A percentile compares a stretch with the other conserved stretches of the same genome.
Conservation (phyloP, 306 rosid genomes). For the Urtica urens region DNA sequence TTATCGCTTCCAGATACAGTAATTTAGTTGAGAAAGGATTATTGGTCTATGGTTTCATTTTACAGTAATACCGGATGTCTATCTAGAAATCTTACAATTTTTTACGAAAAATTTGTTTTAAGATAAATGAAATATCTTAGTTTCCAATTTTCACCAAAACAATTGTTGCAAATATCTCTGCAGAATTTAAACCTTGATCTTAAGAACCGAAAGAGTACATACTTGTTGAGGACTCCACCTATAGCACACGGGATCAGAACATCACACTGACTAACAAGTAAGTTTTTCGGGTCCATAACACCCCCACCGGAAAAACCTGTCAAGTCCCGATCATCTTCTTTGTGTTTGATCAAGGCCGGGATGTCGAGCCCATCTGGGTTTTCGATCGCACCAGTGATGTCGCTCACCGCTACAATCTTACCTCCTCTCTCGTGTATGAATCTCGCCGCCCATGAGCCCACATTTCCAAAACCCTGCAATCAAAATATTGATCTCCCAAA, state of each 20-base stretch:
- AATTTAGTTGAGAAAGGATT: too few species aligned
- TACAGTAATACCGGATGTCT: too few species aligned
- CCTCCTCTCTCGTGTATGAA: constrained; percentile 52
- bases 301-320: constrained; percentile 43
- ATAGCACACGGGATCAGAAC: constrained; percentile 69
- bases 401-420: constrained; percentile 59
- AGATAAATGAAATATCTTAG: too few species aligned
- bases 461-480: constrained; percentile 61
- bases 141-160: too few species aligned
- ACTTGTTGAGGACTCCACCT: constrained; percentile 61
- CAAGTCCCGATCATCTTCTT: constrained; percentile 19
- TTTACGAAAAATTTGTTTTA: too few species aligned
- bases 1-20: too few species aligned
- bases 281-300: constrained; percentile 39
- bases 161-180: too few species aligned
- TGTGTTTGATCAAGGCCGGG: constrained; percentile 40
- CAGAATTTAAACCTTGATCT: too few species aligned
- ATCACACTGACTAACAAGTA: constrained; percentile 62
- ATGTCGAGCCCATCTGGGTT: constrained; percentile 55
- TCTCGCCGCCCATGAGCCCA: constrained; percentile 70
- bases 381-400: constrained; percentile 53
- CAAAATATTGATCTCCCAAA: not conserved
- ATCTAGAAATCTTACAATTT: too few species aligned
- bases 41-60: too few species aligned
- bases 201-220: constrained; percentile 11